Evolutionary conservation across 768 basidiomycete genomes (phyloP).

Genomic region (Trametes maxima): DNA sequence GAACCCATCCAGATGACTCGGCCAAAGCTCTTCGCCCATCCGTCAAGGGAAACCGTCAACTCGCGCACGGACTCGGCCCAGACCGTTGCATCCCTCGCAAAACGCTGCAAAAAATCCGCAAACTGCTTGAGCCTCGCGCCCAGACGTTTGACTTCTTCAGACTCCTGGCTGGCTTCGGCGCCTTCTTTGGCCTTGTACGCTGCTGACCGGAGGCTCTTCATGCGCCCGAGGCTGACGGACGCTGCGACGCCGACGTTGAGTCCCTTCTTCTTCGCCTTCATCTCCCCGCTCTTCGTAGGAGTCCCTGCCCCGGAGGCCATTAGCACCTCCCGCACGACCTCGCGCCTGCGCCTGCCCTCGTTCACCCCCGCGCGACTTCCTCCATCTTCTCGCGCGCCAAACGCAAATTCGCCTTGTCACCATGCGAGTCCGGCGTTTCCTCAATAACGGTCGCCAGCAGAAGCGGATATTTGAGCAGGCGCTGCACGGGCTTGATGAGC

Average conservation of each 20-base stretch:
- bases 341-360: conserved; percentile 72
- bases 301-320: conserved; percentile 38
- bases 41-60: conserved; percentile 50
- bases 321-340: conserved; percentile 79
- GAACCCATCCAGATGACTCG: conserved; percentile 50
- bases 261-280: conserved; percentile 41
- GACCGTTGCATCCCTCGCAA: conserved; percentile 62
- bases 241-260: conserved; percentile 53
- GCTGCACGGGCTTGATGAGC: conserved; percentile 97
- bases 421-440: conserved; percentile 69
- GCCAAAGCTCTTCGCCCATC: conserved; percentile 69
- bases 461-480: conserved; percentile 91
- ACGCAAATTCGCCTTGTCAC: conserved; percentile 61
- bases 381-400: conserved; percentile 63
- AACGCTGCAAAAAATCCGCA: conserved; percentile 59
- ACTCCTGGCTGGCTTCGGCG: conserved; percentile 41
- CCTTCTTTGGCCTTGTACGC: conserved; percentile 40
- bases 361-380: conserved; percentile 77
- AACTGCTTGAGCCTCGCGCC: conserved; percentile 58
- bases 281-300: conserved; percentile 33
- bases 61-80: conserved; percentile 60
- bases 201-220: conserved; percentile 51
- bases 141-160: conserved; percentile 54
- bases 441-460: conserved; percentile 77
- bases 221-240: conserved; percentile 59